Conservation (phyloP, 768 basidiomycete genomes). For the Albatrellus ellisii region DNA sequence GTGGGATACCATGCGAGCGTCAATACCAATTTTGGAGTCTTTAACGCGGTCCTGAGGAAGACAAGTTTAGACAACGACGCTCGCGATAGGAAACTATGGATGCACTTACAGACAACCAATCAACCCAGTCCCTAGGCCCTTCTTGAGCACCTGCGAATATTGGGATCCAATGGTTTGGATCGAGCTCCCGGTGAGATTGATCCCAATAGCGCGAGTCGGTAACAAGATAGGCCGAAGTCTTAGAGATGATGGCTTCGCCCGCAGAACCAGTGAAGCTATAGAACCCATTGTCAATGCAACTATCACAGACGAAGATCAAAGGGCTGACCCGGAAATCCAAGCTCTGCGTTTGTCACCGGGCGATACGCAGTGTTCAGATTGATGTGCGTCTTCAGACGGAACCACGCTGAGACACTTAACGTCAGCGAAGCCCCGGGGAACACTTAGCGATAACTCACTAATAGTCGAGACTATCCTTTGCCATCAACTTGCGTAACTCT, state of each 20-base stretch:
- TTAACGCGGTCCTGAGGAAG: constrained; percentile 27
- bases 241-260: constrained; percentile 60
- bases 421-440: constrained; percentile 4
- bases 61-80: constrained; percentile 11
- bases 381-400: constrained; percentile 73
- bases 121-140: constrained; percentile 62
- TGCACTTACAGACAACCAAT: constrained; percentile 38
- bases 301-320: not conserved
- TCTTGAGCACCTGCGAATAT: constrained; percentile 40
- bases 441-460: constrained; percentile 5
- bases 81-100: not conserved
- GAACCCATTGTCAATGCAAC: not conserved
- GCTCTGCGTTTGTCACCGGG: constrained; percentile 66
- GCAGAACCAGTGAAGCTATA: constrained; percentile 50
- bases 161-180: constrained; percentile 56
- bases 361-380: constrained; percentile 70
- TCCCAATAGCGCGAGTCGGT: constrained; percentile 78
- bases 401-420: constrained; percentile 34
- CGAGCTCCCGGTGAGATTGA: constrained; percentile 59
- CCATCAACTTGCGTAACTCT: constrained; percentile 12
- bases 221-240: constrained; percentile 55
- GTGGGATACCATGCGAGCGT: constrained; percentile 73
- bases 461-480: constrained; percentile 13
- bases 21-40: constrained; percentile 57
- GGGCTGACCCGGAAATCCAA: constrained; percentile 60